A percentile compares a stretch with the other conserved stretches of the same genome.
These are phyloP conservation scores for Penicillium sp. DNA, from an alignment of 2,329 filamentous ascomycete genomes.

Conservation along the genomic window DNA sequence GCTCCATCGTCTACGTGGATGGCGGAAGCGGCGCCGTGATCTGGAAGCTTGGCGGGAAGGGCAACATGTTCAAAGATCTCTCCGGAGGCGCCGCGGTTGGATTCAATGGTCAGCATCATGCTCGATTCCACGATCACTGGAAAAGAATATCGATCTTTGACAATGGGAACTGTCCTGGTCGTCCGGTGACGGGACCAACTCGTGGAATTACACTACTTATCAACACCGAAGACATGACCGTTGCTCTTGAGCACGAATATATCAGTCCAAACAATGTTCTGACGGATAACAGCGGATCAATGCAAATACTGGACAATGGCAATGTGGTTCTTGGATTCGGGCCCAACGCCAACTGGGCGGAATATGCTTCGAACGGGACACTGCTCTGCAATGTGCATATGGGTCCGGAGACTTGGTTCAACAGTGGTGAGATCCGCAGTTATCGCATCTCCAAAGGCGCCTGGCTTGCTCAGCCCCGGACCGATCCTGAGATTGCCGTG, in stretches of 20 bases:
- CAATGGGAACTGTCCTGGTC: slow-evolving; percentile 31
- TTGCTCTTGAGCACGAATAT: slow-evolving; percentile 41
- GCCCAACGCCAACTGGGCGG: slow-evolving; percentile 52
- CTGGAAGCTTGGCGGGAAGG: slow-evolving; percentile 57
- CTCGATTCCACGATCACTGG: slow-evolving; percentile 36
- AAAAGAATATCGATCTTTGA: slow-evolving; percentile 42
- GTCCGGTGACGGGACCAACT: slow-evolving; percentile 16
- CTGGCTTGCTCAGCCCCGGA: slow-evolving; percentile 55
- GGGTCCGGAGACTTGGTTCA: slow-evolving; percentile 36
- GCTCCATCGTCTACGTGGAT: slow-evolving; percentile 52
- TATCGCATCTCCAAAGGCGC: slow-evolving; percentile 59
- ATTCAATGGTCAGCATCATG: slow-evolving; percentile 54
- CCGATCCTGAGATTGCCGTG: slow-evolving; percentile 27
- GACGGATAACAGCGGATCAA: slow-evolving; percentile 35
- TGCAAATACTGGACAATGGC: slow-evolving; percentile 45
- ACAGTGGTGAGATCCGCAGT: slow-evolving; percentile 47
- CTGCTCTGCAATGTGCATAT: slow-evolving; percentile 58
- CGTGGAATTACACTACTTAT: slow-evolving; percentile 49
- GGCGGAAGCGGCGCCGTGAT: slow-evolving; percentile 50
- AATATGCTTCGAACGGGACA: slow-evolving; percentile 53
- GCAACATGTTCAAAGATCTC: slow-evolving; percentile 49
- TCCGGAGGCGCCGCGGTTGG: slow-evolving; percentile 43
- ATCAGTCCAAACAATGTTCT: slow-evolving; percentile 39
- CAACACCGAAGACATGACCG: slow-evolving; percentile 43
- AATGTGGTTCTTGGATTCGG: slow-evolving; percentile 55